Base-by-base conservation (phyloP, 176 grass and related monocot species). In the Guadua angustifolia region DNA sequence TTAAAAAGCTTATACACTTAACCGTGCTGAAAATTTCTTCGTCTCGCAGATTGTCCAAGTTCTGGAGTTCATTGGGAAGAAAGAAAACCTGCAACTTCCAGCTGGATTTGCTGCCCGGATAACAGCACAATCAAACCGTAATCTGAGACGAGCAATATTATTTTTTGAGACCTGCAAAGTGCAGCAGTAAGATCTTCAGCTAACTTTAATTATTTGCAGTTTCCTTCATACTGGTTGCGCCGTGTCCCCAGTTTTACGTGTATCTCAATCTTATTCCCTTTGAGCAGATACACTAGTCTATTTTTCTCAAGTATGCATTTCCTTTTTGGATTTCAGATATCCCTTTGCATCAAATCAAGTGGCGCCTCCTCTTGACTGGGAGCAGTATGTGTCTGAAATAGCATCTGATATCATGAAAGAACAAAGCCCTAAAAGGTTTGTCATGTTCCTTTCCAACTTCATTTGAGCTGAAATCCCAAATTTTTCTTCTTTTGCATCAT, bases 141-240 rank as follows among this genome's bases (percentile, higher is more conserved):
- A 95, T 87, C 86, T 99, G 88, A 99, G 96, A 61, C 82, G 96
- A 57, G 96, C 96, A 45, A 89, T 99, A 89, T 82, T 95, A 43
- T 95, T 93, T 92, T 92, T 95, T 52, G 96, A 99, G 69, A 93
- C 96, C 29, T 99, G 96, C 84, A 89, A 92, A 90, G 96, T 99
- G 57, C 93, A 99, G 66, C 89, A 99, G 96, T 99, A 94, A 92
- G 87, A 63, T 66, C 14, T 66, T 72, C 11, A 39, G 12, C 69
- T 74, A 59, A 21, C 11, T 85, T 59, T 67, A 71, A 71, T 59
- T 63, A 7, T 61, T 75, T 72, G 46, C 14, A 24, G 25, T 58
- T 52, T 9, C 62, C 40, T 83, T 80, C 5, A 50, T 59, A 24
- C 22, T 78, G 52, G 29, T 63, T 83, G 26, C 45, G 1, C 40